Percentiles rank a stretch among this genome's conserved stretches.
Evolutionary conservation across 805 yeast genomes (phyloP).

Genomic region (Saturnispora bothae): DNA sequence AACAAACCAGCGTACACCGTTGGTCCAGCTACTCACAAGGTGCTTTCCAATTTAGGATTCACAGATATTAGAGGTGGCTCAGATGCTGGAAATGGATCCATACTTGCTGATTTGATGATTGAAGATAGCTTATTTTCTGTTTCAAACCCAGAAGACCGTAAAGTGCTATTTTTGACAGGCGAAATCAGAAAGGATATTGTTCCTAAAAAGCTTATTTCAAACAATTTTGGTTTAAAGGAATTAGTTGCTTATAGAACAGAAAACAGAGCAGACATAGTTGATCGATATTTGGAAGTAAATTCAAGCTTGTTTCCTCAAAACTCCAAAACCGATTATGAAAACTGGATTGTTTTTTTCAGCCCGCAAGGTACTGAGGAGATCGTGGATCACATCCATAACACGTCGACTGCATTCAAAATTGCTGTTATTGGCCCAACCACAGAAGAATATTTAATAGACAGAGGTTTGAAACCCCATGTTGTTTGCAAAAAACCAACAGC

Average conservation of each 20-base stretch:
- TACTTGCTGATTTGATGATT: slow-evolving; percentile 54
- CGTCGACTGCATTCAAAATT: slow-evolving; percentile 28
- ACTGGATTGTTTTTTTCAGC: slow-evolving; percentile 82
- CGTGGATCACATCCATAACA: slow-evolving; percentile 29
- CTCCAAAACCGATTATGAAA: slow-evolving; percentile 13
- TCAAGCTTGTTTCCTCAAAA: slow-evolving; percentile 21
- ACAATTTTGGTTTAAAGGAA: slow-evolving; percentile 42
- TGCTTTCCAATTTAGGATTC: slow-evolving; percentile 55
- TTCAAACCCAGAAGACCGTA: slow-evolving; percentile 15
- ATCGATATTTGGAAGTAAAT: slow-evolving; percentile 12
- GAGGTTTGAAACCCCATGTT: slow-evolving; percentile 47
- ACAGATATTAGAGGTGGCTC: slow-evolving; percentile 58
- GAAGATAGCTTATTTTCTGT: slow-evolving; percentile 21
- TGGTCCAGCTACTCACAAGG: slow-evolving; percentile 76
- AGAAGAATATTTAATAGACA: slow-evolving; percentile 41
- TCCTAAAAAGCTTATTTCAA: slow-evolving; percentile 44
- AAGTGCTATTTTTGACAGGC: slow-evolving; percentile 72
- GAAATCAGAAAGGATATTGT: slow-evolving; percentile 73
- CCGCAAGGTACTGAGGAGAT: slow-evolving; percentile 77
- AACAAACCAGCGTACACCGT: slow-evolving; percentile 66
- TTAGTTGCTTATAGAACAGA: slow-evolving; percentile 61
- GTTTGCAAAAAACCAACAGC: slow-evolving; percentile 73
- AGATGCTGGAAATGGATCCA: slow-evolving; percentile 71
- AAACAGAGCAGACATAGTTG: slow-evolving; percentile 35
- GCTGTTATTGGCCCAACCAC: slow-evolving; percentile 96